Evolutionary conservation across 306 rosid genomes (phyloP), one percentile per base, ranked within the genome.

Genomic region (Rosa persica): DNA sequence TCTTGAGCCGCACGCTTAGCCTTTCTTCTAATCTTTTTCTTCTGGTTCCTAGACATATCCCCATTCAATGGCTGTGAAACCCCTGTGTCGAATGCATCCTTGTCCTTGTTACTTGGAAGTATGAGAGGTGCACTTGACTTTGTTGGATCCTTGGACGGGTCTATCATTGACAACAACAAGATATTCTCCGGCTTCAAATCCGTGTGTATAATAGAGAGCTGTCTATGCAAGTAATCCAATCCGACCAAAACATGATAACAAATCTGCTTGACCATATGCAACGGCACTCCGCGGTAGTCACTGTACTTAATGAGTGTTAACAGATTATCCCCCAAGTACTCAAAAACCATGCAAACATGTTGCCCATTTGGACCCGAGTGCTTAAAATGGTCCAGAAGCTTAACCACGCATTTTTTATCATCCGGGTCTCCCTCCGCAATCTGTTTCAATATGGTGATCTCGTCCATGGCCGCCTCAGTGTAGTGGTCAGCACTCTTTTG

Each of bases 401-500:
- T 94, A 85, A 94, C 97, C 62, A 92, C 98, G 68, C 97, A 94
- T 42, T 90, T 94, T 55, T 86, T 87, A 87, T 92, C 97, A 15
- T 84, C 91, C 0, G 86, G 82, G 82, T 94, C 97, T 75, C 97
- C 97, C 75, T 92, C 97, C 8, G 97, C 97, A 76, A 90, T 85
- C 88, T 94, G 98, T 82, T 92, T 89, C 88, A 94, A 85, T 76
- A 94, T 94, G 13, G 93, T 89, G 81, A 94, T 92, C 88, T 94
- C 98, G 34, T 94, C 98, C 97, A 92, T 82, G 1, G 98, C 98
- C 0, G 98, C 98, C 83, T 94, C 98, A 0, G 98, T 90, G 82
- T 94, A 94, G 89, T 94, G 98, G 77, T 93, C 96, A 54, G 98
- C 98, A 75, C 98, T 94, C 92, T 94, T 94, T 73, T 94, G 98